Evolutionary conservation across 225 moss, liverwort and hornwort species (phyloP).

Genomic region (Bryoerythrophyllum caledonicum): DNA sequence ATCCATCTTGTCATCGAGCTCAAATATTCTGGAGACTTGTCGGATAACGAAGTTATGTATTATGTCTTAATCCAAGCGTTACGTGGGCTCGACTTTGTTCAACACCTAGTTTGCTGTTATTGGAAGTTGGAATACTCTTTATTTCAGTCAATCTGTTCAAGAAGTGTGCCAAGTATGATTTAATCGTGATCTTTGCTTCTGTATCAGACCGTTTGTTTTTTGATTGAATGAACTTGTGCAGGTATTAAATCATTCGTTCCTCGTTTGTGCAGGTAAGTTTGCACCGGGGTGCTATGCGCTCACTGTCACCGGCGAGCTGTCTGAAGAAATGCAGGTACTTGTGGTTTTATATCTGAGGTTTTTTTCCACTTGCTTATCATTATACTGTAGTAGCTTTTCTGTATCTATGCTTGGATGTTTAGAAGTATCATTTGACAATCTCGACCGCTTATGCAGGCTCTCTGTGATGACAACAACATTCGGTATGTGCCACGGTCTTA

Average conservation of each 20-base stretch:
- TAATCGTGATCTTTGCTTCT: constrained; percentile 4
- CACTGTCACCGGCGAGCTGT: constrained; percentile 83
- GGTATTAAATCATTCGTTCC: constrained; percentile 12
- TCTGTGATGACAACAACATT: constrained; percentile 93
- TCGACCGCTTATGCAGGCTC: constrained; percentile 60
- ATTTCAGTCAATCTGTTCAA: constrained; percentile 17
- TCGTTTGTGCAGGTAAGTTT: constrained; percentile 73
- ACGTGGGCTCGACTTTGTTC: no score
- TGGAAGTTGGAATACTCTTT: background rate
- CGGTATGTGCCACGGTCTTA: constrained; percentile 80
- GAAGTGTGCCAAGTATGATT: background rate
- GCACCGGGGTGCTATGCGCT: constrained; percentile 91
- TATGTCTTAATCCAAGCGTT: background rate
- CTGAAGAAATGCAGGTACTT: constrained; percentile 95
- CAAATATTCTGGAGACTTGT: no score
- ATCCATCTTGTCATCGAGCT: no score
- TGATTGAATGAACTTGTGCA: constrained; percentile 7
- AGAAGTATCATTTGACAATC: constrained; percentile 2
- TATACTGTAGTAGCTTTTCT: constrained; percentile 10
- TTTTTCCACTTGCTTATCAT: constrained; percentile 19
- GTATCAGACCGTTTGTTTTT: background rate
- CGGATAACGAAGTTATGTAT: background rate
- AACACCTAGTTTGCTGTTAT: constrained; percentile 4
- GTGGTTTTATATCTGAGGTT: no score
- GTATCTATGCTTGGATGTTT: constrained; percentile 14